Conservation (phyloP, 2,329 filamentous ascomycete species). For the Lasiodiplodia citricola region DNA sequence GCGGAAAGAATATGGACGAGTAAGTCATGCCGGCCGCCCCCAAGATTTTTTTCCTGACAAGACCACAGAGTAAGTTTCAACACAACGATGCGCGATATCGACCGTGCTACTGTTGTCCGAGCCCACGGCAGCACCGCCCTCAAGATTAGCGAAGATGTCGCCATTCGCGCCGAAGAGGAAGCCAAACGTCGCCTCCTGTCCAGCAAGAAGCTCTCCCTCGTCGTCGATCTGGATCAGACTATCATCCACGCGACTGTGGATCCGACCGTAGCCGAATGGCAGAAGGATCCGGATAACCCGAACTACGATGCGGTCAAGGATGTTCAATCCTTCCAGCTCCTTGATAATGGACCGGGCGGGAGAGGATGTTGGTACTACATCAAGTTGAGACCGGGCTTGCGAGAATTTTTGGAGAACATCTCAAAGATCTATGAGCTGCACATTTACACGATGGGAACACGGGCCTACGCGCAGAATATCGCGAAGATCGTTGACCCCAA, state of each 20-base stretch:
- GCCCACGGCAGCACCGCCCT: slow-evolving; percentile 88
- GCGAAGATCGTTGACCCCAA: slow-evolving; percentile 92
- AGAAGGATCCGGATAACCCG: slow-evolving; percentile 83
- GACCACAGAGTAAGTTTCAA: slow-evolving; percentile 72
- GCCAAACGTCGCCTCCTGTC: slow-evolving; percentile 81
- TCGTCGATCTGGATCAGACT: slow-evolving; percentile 97
- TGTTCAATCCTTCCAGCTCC: slow-evolving; percentile 84
- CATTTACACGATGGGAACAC: slow-evolving; percentile 98
- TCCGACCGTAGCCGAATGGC: slow-evolving; percentile 95
- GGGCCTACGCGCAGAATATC: slow-evolving; percentile 92
- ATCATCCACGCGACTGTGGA: slow-evolving; percentile 98
- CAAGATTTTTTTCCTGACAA: slow-evolving; percentile 7
- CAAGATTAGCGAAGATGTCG: slow-evolving; percentile 82
- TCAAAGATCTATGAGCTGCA: slow-evolving; percentile 89
- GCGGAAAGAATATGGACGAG: slow-evolving; percentile 95
- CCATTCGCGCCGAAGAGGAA: slow-evolving; percentile 81
- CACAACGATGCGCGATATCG: slow-evolving; percentile 76
- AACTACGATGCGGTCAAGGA: slow-evolving; percentile 92
- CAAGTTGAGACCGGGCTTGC: slow-evolving; percentile 88
- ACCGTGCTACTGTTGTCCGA: slow-evolving; percentile 92
- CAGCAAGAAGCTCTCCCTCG: slow-evolving; percentile 84
- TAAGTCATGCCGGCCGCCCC: slow-evolving; percentile 41
- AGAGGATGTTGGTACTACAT: slow-evolving; percentile 95
- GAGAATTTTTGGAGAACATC: slow-evolving; percentile 78
- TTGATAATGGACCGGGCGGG: slow-evolving; percentile 73